phyloP scores from a whole-genome alignment of 108 stramenopile species.

The Bacterosira constricta region DNA sequence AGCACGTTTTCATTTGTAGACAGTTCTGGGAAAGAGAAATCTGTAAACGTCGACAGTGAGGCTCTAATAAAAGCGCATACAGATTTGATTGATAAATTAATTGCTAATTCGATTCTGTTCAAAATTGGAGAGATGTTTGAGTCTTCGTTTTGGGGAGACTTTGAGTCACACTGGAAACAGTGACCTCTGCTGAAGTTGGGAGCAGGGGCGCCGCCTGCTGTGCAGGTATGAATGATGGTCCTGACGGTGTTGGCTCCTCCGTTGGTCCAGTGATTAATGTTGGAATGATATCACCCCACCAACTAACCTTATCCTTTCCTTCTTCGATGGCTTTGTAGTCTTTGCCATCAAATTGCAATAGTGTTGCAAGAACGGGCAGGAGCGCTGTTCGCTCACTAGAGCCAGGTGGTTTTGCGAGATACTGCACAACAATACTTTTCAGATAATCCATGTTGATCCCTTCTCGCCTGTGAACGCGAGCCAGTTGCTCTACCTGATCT shows the following conservation, averaged over 20 bases:
- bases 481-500: slow-evolving; percentile 76
- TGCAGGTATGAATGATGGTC: slow-evolving; percentile 8
- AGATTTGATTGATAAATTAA: too few species aligned
- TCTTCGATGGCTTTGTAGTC: slow-evolving; percentile 88
- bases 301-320: slow-evolving; percentile 79
- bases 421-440: slow-evolving; percentile 91
- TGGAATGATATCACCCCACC: slow-evolving; percentile 78
- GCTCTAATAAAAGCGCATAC: too few species aligned
- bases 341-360: slow-evolving; percentile 81
- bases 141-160: slow-evolving; percentile 15
- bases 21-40: too few species aligned
- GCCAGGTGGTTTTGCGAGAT: slow-evolving; percentile 83
- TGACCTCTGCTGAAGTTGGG: slow-evolving; percentile 45
- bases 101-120: neutral
- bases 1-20: too few species aligned
- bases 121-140: slow-evolving; percentile 64
- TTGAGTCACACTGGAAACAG: slow-evolving; percentile 25
- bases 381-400: slow-evolving; percentile 82
- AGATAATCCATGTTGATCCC: slow-evolving; percentile 91
- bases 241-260: slow-evolving; percentile 4
- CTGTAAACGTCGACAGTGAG: too few species aligned
- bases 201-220: slow-evolving; percentile 27
- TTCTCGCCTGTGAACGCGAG: slow-evolving; percentile 79
- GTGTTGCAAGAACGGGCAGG: slow-evolving; percentile 83
- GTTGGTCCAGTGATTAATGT: slow-evolving; percentile 55